phyloP scores from a whole-genome alignment of 2,329 filamentous ascomycete species.

The Aurifilum marmelostoma region DNA sequence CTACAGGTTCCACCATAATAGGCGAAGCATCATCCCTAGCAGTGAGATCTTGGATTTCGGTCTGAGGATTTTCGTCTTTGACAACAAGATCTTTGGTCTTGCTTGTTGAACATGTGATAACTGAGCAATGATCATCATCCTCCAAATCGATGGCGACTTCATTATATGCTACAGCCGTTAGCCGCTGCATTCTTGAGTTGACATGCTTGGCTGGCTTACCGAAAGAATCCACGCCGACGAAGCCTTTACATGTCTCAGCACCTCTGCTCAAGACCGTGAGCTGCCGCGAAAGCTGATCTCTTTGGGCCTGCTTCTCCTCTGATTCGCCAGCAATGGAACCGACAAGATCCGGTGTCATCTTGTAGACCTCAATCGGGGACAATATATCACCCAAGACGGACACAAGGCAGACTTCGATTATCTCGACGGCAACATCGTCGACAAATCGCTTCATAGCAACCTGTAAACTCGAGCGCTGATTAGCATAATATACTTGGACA shows the following conservation, averaged over 20 bases:
- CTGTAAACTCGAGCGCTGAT: slow-evolving; percentile 33
- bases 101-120: not conserved
- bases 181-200: not conserved
- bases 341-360: slow-evolving; percentile 34
- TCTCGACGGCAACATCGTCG: slow-evolving; percentile 47
- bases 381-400: not conserved
- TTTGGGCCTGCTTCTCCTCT: slow-evolving; percentile 40
- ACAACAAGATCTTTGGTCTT: not conserved
- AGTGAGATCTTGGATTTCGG: not conserved
- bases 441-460: slow-evolving; percentile 49
- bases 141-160: not conserved
- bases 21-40: not conserved
- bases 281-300: slow-evolving; percentile 43
- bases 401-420: slow-evolving; percentile 41
- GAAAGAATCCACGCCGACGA: slow-evolving; percentile 27
- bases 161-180: not conserved
- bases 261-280: slow-evolving; percentile 43
- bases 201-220: not conserved
- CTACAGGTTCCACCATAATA: not conserved
- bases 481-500: not conserved
- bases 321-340: slow-evolving; percentile 46
- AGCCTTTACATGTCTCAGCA: slow-evolving; percentile 43
- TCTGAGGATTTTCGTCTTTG: no score
- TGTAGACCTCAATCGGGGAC: not conserved
- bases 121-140: not conserved